Evolutionary conservation across 371 early-diverging fungal genomes (phyloP).

Genomic region (Actinomortierella ambigua): DNA sequence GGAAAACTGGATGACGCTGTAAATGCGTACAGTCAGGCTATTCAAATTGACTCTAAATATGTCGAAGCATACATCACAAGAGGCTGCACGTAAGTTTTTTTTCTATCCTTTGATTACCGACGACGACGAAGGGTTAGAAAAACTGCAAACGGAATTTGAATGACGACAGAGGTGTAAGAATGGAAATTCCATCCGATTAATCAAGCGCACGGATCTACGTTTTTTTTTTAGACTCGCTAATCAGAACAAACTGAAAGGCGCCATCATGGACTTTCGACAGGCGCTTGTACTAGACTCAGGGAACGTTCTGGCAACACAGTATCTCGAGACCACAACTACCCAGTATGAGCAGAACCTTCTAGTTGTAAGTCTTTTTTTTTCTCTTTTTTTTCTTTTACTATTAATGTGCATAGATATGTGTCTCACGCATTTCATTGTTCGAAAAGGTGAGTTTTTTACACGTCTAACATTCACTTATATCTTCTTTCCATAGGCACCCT

Average conservation of each 20-base stretch:
- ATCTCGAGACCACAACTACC: constrained; percentile 32
- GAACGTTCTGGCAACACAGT: constrained; percentile 26
- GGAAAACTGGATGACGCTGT: constrained; percentile 36
- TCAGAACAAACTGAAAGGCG: constrained; percentile 24
- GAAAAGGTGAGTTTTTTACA: too few species aligned
- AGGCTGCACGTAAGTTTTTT: constrained; percentile 42
- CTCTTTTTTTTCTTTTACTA: background rate
- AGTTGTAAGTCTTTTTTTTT: constrained; percentile 12
- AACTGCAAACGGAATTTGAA: background rate
- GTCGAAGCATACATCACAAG: constrained; percentile 38
- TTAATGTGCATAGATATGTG: too few species aligned
- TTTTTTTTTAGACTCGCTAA: constrained; percentile 26
- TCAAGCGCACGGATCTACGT: too few species aligned
- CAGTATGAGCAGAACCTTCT: constrained; percentile 30
- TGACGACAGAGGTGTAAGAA: background rate
- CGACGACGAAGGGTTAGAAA: too few species aligned
- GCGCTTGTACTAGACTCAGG: constrained; percentile 27
- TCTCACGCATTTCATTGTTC: too few species aligned
- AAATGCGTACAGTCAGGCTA: constrained; percentile 37
- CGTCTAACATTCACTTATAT: too few species aligned
- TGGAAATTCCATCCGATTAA: too few species aligned
- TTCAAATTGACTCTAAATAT: constrained; percentile 36
- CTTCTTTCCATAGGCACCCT: background rate
- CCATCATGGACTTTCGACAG: constrained; percentile 41
- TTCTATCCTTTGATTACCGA: too few species aligned